Base-by-base conservation (phyloP, 2,329 filamentous ascomycete species). In the Aureobasidium vineae region DNA sequence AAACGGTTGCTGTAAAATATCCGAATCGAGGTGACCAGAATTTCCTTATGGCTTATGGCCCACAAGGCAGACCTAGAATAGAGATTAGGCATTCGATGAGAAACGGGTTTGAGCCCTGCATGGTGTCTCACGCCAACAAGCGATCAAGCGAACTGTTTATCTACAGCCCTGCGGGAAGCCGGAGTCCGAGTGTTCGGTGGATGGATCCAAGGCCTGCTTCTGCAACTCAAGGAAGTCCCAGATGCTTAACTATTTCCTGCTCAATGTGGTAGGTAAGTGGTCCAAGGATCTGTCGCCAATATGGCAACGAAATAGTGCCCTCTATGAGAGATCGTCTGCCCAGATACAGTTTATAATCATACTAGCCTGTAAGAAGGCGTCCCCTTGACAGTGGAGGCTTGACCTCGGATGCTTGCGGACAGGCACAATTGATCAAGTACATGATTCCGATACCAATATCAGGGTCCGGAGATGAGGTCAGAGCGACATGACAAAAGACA, bases 391-490 rank as follows among this genome's bases (percentile, higher is more conserved):
- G 4, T 49, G 45, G 23, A 19, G 23, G 26, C 1, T 8, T 31
- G 49, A 33, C 16, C 41, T n/a, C 33, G 33, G 33, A 36, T 36
- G 33, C 33, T 43, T n/a, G 41, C 15, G 23, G 47, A 16, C 23
- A 50, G 47, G 49, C 49, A 33, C 26, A 31, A 4, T 28, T 57
- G 2, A 16, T 19, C 36, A 57, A 38, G 36, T 19, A 40, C 36
- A 41, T 19, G 36, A 26, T 41, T 54, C 5, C n/a, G 23, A n/a
- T 16, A 21, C 15, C 56, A 23, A n/a, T 19, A 2, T 19, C 50
- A 54, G 19, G 38, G 57, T 16, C n/a, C 11, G 43, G 13, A 45
- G 3, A 47, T 61, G 57, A 61, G 57, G 41, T 61, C 43, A 61
- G 31, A n/a, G 40, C 26, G 28, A 38, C 28, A 61, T 36, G 57